Base-by-base conservation (phyloP, 352 stramenopile species). In the Phytophthora gonapodyides region DNA sequence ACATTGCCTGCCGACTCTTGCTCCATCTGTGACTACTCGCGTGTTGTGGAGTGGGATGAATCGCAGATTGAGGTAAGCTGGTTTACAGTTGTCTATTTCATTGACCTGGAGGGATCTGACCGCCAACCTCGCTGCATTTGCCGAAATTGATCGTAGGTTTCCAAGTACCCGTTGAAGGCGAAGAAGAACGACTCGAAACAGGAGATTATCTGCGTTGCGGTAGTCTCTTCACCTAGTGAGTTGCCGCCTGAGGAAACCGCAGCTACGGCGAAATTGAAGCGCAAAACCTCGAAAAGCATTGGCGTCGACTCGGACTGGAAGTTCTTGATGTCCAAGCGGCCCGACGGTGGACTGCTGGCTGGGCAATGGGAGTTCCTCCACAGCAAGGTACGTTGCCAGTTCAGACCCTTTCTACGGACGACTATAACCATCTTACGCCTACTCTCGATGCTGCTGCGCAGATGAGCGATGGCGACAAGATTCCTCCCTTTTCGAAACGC, bases 361-460 rank as follows among this genome's bases (percentile, higher is more conserved):
- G 85, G 88, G 10, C 89, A 97, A 54, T 96, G 88, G 89, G 87
- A 97, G 59, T 97, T 97, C 60, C 72, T 94, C 16, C 72, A 91
- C 61, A 80, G 69, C 38, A 93, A 94, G 75, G 76, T 85, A 44
- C 19, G 35, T 31, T 37, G 2, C 34, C 45, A 5, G 5, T 35
- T 11, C 10, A n/a, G 37, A 34, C 9, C 40, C 2, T 33, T 33
- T 13, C 43, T 31, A 12, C 2, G 2, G 16, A 55, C 15, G 27
- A 3, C 30, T 43, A 7, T n/a, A 36, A 15, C 19, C 24, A 19
- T 48, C 13, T 68, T 35, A 55, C 21, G 36, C 7, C 34, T 43
- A 0, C 38, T 10, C 50, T 35, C 19, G 19, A 27, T 69, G n/a
- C 9, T 69, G n/a, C 9, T 57, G 31, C 37, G n/a, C 51, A 91